Evolutionary conservation across 345 rosid genomes (phyloP).

Genomic region (Syzygium aromaticum): DNA sequence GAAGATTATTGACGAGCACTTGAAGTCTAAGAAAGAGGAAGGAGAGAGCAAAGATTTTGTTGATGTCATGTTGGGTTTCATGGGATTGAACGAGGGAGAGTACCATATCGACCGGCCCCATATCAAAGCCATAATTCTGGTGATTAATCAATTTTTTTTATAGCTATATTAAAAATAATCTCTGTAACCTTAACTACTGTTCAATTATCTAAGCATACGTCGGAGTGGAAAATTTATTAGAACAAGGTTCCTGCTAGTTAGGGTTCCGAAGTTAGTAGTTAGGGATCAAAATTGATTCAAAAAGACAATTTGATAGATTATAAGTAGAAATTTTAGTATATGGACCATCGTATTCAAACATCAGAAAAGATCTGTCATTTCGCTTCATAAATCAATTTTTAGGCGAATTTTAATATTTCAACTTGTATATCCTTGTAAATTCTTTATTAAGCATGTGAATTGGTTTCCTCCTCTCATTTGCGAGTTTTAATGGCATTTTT

Average conservation of each 20-base stretch:
- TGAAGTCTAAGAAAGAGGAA: slow-evolving; percentile 2
- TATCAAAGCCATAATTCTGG: slow-evolving; percentile 20
- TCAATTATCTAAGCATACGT: neutral
- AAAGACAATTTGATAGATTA: neutral
- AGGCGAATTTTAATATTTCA: neutral
- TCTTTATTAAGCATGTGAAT: neutral
- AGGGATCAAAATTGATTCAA: neutral
- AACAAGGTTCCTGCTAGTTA: neutral
- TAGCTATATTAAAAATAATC: neutral
- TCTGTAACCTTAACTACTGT: neutral
- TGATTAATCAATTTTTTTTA: neutral
- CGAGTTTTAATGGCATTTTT: neutral
- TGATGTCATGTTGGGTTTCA: slow-evolving; percentile 15
- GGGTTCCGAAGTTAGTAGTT: neutral
- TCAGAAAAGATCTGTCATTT: neutral
- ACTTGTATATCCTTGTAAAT: neutral
- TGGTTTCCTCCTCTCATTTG: neutral
- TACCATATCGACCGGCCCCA: slow-evolving; percentile 6
- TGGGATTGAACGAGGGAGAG: slow-evolving; percentile 14
- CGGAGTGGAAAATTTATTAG: neutral
- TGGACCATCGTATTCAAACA: neutral
- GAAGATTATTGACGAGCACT: slow-evolving; percentile 28
- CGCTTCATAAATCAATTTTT: neutral
- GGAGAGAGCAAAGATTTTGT: slow-evolving; percentile 18
- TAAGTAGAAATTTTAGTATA: neutral